These are phyloP conservation scores for Tardiomyces digboiensis DNA, from an alignment of 1,139 yeast species.

Conservation along the genomic window DNA sequence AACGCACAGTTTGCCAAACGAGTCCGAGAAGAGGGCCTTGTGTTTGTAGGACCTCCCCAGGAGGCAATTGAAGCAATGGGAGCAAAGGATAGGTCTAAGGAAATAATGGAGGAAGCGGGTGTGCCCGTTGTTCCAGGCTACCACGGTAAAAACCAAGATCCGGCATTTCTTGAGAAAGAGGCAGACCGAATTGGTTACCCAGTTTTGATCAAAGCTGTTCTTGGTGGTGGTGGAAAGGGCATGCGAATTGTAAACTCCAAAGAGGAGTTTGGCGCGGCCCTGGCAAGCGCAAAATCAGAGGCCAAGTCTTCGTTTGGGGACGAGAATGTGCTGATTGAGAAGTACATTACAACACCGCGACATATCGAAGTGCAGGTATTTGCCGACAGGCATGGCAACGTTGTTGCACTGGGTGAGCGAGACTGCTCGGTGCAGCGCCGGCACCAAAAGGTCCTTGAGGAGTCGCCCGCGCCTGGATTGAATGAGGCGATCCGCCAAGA, in stretches of 20 bases:
- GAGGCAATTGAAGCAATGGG: conserved; percentile 88
- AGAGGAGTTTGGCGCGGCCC: conserved; percentile 71
- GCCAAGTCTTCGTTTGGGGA: conserved; percentile 92
- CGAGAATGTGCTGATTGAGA: conserved; percentile 87
- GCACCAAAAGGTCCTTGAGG: conserved; percentile 93
- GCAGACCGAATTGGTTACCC: conserved; percentile 85
- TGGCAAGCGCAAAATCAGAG: conserved; percentile 87
- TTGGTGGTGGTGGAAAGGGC: conserved; percentile 99
- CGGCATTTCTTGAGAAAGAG: conserved; percentile 63
- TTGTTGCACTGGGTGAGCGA: conserved; percentile 91
- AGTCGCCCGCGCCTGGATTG: conserved; percentile 94
- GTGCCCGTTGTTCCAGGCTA: conserved; percentile 97
- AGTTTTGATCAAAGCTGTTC: conserved; percentile 93
- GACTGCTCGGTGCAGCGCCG: conserved; percentile 97
- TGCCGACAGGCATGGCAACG: conserved; percentile 91
- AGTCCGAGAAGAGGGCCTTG: conserved; percentile 72
- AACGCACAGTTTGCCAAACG: conserved; percentile 94
- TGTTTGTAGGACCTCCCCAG: conserved; percentile 93
- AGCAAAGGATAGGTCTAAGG: conserved; percentile 92
- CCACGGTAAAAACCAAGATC: conserved; percentile 57
- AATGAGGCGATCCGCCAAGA: conserved; percentile 66
- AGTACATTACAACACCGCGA: conserved; percentile 88
- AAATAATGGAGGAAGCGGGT: conserved; percentile 75
- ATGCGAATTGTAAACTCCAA: conserved; percentile 83
- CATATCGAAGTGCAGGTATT: conserved; percentile 96